Evolutionary conservation across 805 yeast species (phyloP), one percentile per base, ranked within the genome.

Genomic region (Blastobotrys peoriensis): DNA sequence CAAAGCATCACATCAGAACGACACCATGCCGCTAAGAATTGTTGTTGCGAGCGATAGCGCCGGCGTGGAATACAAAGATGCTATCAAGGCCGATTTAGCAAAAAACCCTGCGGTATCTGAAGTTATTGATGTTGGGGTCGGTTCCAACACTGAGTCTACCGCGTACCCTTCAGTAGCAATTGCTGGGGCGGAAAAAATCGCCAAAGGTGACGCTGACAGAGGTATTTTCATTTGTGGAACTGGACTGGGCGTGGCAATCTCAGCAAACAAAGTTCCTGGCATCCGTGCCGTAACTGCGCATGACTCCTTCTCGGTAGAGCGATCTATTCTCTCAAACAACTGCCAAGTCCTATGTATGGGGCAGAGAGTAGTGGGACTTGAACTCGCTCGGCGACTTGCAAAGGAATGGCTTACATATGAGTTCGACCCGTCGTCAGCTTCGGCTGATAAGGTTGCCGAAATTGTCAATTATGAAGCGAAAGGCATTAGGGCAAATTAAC

Each of bases 201-300:
- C 63, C 9, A 47, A 51, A 9, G 71, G 71, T 4, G 63, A 69
- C 44, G 73, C 70, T 8, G 75, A 71, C 46, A 56, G 76, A 19
- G 76, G 68, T 8, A 63, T 71, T 22, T 56, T 71, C 34, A 65
- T 71, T 49, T 71, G 76, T 53, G 76, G 75, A 3, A 71, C 76
- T 5, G 76, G 76, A 1, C 59, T 71, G 28, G 76, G 76, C 0
- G 75, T 71, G n/a, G 74, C 74, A 10, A 63, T 71, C 40, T 58
- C 70, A 33, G 75, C 76, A 10, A 71, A 71, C 57, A 71, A 71
- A 51, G 76, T 71, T 17, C 53, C 61, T 2, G 75, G 75, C 8
- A 69, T 71, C 43, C 58, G 75, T 38, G 75, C 75, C 1, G 75
- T 67, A 6, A 71, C 75, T 18, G 75, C 75, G 3, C 75, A 70